phyloP scores from a whole-genome alignment of 2,329 filamentous ascomycete genomes.

The Sphaerulina populicola region DNA sequence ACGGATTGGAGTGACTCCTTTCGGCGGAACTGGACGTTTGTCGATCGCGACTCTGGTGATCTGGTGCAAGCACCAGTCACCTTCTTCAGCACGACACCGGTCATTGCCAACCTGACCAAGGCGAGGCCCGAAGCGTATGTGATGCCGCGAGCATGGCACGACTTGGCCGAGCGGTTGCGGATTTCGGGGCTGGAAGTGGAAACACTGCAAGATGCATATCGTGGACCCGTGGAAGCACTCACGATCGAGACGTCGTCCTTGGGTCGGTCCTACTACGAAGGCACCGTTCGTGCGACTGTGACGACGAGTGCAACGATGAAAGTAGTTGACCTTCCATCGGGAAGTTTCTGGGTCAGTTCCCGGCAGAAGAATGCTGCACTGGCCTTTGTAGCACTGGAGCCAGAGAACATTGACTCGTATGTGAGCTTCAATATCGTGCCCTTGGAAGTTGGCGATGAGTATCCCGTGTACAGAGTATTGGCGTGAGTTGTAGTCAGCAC shows the following conservation, averaged over 20 bases:
- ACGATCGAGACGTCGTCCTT: constrained; percentile 31
- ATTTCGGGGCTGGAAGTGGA: constrained; percentile 32
- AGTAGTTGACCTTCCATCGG: constrained; percentile 28
- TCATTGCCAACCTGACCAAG: constrained; percentile 32
- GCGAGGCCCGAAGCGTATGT: constrained; percentile 32
- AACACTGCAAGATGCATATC: constrained; percentile 26
- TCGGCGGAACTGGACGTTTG: constrained; percentile 31
- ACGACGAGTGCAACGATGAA: constrained; percentile 26
- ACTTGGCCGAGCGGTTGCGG: constrained; percentile 30
- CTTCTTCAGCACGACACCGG: constrained; percentile 33
- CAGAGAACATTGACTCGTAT: constrained; percentile 34
- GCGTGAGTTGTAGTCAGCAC: not conserved
- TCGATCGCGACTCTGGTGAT: constrained; percentile 29
- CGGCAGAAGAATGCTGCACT: constrained; percentile 34
- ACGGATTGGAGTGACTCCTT: constrained; percentile 27
- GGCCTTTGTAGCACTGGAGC: constrained; percentile 34
- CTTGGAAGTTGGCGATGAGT: constrained; percentile 32
- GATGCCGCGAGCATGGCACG: constrained; percentile 32
- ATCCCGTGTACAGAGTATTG: constrained; percentile 28
- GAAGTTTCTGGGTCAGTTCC: constrained; percentile 32
- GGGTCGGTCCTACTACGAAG: constrained; percentile 31
- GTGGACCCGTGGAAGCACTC: constrained; percentile 30
- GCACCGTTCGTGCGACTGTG: constrained; percentile 30
- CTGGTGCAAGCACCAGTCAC: constrained; percentile 31
- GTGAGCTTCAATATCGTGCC: constrained; percentile 34